Percentiles rank a stretch among this genome's conserved stretches.
Conservation (phyloP, 495 filamentous ascomycete genomes). For the Penicillium ochrochloron region DNA sequence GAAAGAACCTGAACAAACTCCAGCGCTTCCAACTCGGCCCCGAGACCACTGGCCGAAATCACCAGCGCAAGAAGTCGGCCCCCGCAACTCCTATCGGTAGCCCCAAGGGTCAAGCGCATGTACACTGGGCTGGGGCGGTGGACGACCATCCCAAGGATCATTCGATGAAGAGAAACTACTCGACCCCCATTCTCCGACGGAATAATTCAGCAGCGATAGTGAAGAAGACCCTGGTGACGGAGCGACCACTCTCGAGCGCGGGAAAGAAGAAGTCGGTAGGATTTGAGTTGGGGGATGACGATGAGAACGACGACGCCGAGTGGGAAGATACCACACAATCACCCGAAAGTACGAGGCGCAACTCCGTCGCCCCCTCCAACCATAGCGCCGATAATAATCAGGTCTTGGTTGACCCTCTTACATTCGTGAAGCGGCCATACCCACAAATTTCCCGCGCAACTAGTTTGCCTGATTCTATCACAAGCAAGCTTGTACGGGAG, state of each 20-base stretch:
- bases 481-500: slow-evolving; percentile 37
- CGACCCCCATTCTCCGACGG: slow-evolving; percentile 48
- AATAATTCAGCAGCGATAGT: slow-evolving; percentile 36
- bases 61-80: slow-evolving; percentile 55
- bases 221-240: slow-evolving; percentile 47
- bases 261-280: slow-evolving; percentile 55
- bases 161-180: slow-evolving; percentile 53
- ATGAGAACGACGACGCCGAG: slow-evolving; percentile 51
- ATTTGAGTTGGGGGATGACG: slow-evolving; percentile 52
- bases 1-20: slow-evolving; percentile 50
- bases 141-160: slow-evolving; percentile 36
- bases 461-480: slow-evolving; percentile 51
- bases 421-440: slow-evolving; percentile 53
- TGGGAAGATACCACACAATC: slow-evolving; percentile 60
- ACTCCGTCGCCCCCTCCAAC: slow-evolving; percentile 49
- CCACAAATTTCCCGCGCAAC: slow-evolving; percentile 50
- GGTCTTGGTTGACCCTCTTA: slow-evolving; percentile 51
- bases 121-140: slow-evolving; percentile 47
- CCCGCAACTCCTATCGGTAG: slow-evolving; percentile 51
- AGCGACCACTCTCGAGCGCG: slow-evolving; percentile 42
- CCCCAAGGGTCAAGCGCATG: slow-evolving; percentile 41
- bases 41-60: slow-evolving; percentile 42
- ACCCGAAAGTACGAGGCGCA: slow-evolving; percentile 52
- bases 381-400: slow-evolving; percentile 46
- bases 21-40: slow-evolving; percentile 41